These are phyloP conservation scores for Candida ficus DNA, from an alignment of 805 yeast species.

Conservation along the genomic window DNA sequence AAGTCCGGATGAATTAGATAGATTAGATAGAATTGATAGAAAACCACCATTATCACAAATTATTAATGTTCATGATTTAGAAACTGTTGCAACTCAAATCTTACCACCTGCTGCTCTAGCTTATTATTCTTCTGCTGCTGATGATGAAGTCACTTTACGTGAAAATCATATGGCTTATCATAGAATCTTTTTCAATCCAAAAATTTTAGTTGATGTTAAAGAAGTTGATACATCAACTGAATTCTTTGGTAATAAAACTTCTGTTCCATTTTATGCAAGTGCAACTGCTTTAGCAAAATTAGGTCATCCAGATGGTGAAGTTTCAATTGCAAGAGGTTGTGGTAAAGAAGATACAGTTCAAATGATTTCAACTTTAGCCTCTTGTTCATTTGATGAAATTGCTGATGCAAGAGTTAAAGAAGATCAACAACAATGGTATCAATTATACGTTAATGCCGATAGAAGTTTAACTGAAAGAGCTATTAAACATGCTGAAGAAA, in stretches of 20 bases:
- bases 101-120: slow-evolving; percentile 85
- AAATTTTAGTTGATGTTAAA: slow-evolving; percentile 75
- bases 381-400: slow-evolving; percentile 84
- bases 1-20: slow-evolving; percentile 33
- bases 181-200: slow-evolving; percentile 82
- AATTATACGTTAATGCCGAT: slow-evolving; percentile 77
- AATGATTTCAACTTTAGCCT: slow-evolving; percentile 91
- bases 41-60: slow-evolving; percentile 70
- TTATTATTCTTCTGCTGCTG: slow-evolving; percentile 86
- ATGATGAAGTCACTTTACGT: slow-evolving; percentile 85
- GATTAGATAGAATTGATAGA: slow-evolving; percentile 37
- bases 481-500: slow-evolving; percentile 64
- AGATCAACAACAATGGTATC: slow-evolving; percentile 82
- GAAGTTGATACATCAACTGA: slow-evolving; percentile 63
- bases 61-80: slow-evolving; percentile 81
- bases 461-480: slow-evolving; percentile 55
- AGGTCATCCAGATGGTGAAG: slow-evolving; percentile 93
- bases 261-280: slow-evolving; percentile 80
- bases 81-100: slow-evolving; percentile 74
- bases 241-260: slow-evolving; percentile 65
- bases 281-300: slow-evolving; percentile 92
- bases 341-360: slow-evolving; percentile 67
- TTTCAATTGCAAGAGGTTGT: slow-evolving; percentile 79
- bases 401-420: slow-evolving; percentile 58
- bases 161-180: slow-evolving; percentile 91